Evolutionary conservation across 768 basidiomycete species (phyloP), one percentile per base, ranked within the genome.

Genomic region (Phylloporus scabripes): DNA sequence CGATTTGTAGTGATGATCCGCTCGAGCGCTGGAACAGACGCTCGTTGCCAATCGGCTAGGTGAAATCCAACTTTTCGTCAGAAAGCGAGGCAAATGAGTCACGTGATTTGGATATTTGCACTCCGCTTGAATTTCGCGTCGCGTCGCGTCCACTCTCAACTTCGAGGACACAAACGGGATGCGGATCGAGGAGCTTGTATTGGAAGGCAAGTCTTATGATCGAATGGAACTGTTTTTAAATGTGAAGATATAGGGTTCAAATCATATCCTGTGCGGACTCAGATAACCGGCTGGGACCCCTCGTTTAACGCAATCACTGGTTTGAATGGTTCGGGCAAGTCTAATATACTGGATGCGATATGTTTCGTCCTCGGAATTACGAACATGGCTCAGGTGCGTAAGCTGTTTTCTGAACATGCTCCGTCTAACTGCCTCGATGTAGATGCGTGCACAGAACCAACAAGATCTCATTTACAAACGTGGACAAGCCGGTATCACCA

Each of bases 251-350:
- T 56, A 91, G 93, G 95, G 41, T 99, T 98, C 78, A 98, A 99
- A 67, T 95, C 92, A 2, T 97, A 98, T 65, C 94, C 95, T 9
- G 92, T 94, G 24, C 81, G 95, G 43, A 97, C 96, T 0, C 88
- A 89, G 60, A 95, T 99, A 53, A 85, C 86, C 0, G 95, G 94
- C 53, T 99, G 96, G 92, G 95, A 98, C 64, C 71, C 90, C 6
- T 95, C 92, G 4, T 99, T 99, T 79, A 98, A 98, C 66, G 96
- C 96, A 5, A 98, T 99, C 70, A 96, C 92, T 5, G 94, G 94
- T 40, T 79, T 91, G 57, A 92, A 92, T 73, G 92, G 92, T 2
- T 95, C 92, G 0, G 95, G 95, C 59, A 98, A 99, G 74, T 96
- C 93, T 51, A 99, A 99, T 72, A 98, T 99, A 60, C 82, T 99